These are phyloP conservation scores for Aureobasidium vineae DNA, from an alignment of 2,329 filamentous ascomycete genomes.

Conservation along the genomic window DNA sequence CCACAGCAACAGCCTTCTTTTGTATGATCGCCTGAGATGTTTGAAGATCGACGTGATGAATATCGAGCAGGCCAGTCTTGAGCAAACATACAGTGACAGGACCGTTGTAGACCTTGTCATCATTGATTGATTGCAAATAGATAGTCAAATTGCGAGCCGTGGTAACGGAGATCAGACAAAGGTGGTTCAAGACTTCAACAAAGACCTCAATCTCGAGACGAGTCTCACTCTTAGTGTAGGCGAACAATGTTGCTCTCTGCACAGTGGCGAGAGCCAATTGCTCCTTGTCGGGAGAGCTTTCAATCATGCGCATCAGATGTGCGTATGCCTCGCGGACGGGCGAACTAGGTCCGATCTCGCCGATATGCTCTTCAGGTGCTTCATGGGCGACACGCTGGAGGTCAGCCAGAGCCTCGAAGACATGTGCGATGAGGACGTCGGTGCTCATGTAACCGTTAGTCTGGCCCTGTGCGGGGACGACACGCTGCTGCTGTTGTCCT, in stretches of 20 bases:
- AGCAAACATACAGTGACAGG: conserved; percentile 61
- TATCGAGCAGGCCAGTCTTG: conserved; percentile 59
- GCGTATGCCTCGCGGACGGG: conserved; percentile 59
- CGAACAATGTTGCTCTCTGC: conserved; percentile 44
- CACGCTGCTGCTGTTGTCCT: conserved; percentile 52
- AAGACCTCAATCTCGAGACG: conserved; percentile 63
- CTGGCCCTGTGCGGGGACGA: conserved; percentile 44
- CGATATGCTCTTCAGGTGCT: conserved; percentile 57
- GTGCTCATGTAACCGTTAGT: conserved; percentile 61
- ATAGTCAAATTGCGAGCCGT: conserved; percentile 55
- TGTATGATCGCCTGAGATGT: conserved; percentile 70
- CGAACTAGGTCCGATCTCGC: conserved; percentile 55
- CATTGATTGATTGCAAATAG: conserved; percentile 53
- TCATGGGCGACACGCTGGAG: conserved; percentile 57
- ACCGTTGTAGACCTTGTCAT: conserved; percentile 62
- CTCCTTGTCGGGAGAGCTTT: conserved; percentile 57
- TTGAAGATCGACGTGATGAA: conserved; percentile 59
- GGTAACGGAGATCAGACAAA: conserved; percentile 60
- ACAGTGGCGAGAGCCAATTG: conserved; percentile 56
- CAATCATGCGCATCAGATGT: conserved; percentile 54
- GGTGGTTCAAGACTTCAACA: conserved; percentile 58
- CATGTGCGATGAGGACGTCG: conserved; percentile 53
- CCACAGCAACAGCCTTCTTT: conserved; percentile 68
- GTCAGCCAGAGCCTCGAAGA: conserved; percentile 56
- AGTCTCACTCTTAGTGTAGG: conserved; percentile 56